These are phyloP conservation scores for Endocladia muricata DNA, from an alignment of 31 red algal genomes.

Conservation along the genomic window DNA sequence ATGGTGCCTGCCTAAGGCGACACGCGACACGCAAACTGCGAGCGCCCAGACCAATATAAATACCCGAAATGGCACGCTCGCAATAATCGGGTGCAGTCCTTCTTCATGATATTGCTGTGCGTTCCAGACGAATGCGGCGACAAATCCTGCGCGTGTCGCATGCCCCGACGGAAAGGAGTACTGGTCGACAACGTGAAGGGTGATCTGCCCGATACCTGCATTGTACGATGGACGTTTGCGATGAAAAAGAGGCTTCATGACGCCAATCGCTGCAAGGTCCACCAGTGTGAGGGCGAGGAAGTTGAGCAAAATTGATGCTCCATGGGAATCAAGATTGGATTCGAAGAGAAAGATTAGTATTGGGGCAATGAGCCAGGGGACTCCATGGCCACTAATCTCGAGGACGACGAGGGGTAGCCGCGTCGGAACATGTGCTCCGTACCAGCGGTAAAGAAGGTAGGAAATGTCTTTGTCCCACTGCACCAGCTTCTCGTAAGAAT, in stretches of 20 bases:
- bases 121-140: constrained; percentile 35
- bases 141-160: constrained; percentile 48
- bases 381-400: constrained; percentile 76
- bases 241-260: constrained; percentile 58
- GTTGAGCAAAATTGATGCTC: constrained; percentile 41
- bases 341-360: constrained; percentile 44
- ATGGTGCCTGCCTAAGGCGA: constrained; percentile 76
- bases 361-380: constrained; percentile 65
- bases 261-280: constrained; percentile 57
- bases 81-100: not conserved
- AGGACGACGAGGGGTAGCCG: constrained; percentile 47
- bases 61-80: not conserved
- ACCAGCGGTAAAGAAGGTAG: constrained; percentile 46
- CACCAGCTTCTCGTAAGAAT: constrained; percentile 12
- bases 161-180: constrained; percentile 87
- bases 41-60: constrained; percentile 39
- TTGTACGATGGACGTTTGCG: constrained; percentile 66
- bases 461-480: constrained; percentile 68
- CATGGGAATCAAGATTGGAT: constrained; percentile 3
- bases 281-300: constrained; percentile 45
- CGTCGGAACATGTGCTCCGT: constrained; percentile 32
- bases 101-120: not conserved
- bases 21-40: constrained; percentile 49
- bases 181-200: constrained; percentile 68
- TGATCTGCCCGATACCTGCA: constrained; percentile 43